These are phyloP conservation scores for Diversispora epigaea DNA, from an alignment of 192 early-diverging fungal genomes.

Conservation along the genomic window DNA sequence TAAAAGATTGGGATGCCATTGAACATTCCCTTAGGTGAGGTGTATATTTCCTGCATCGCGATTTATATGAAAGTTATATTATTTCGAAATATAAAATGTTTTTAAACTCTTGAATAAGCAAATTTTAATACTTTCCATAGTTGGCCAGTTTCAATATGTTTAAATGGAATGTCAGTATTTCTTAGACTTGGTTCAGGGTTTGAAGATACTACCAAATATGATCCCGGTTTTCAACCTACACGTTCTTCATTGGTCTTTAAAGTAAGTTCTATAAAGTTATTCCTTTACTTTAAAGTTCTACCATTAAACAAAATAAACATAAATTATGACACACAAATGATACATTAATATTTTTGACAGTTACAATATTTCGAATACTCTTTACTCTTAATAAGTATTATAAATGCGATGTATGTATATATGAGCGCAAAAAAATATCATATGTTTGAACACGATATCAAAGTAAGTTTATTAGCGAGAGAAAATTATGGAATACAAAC, in stretches of 20 bases:
- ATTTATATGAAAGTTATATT: neutral
- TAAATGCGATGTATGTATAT: slow-evolving; percentile 10
- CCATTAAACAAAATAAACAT: neutral
- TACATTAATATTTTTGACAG: neutral
- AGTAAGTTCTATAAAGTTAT: neutral
- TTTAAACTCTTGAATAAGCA: neutral
- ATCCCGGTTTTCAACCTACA: slow-evolving; percentile 23
- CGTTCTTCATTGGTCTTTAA: neutral
- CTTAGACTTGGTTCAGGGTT: slow-evolving; percentile 42
- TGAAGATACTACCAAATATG: slow-evolving; percentile 34
- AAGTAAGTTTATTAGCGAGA: neutral
- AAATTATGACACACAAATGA: neutral
- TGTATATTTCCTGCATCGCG: neutral
- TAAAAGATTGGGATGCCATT: neutral
- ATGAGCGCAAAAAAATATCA: neutral
- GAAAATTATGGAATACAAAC: neutral
- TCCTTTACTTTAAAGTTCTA: neutral
- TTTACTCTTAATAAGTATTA: neutral
- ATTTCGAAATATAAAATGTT: neutral
- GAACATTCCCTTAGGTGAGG: neutral
- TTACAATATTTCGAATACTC: neutral
- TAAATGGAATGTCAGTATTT: slow-evolving; percentile 34
- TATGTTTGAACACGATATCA: neutral
- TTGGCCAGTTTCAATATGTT: slow-evolving; percentile 34
- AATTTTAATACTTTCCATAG: neutral